These are phyloP conservation scores for Lasiodiplodia citricola DNA, from an alignment of 2,329 filamentous ascomycete genomes.

Conservation along the genomic window DNA sequence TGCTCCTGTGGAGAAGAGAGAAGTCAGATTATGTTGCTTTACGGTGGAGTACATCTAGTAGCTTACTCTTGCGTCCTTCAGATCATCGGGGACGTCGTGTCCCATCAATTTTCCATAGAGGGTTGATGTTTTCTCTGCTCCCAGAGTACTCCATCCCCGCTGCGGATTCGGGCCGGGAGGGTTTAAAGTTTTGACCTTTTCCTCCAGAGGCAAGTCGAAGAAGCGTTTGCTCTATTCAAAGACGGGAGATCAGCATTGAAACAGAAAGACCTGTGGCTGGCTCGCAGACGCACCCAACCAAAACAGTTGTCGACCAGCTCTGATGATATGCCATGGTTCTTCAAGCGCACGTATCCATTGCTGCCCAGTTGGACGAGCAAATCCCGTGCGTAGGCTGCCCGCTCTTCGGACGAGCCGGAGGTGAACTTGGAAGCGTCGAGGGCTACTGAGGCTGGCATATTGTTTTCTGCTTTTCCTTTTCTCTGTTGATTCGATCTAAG, in stretches of 20 bases:
- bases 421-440: too few relatives aligned
- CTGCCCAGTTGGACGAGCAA: too few relatives aligned
- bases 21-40: neutral
- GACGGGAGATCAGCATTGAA: neutral
- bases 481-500: too few relatives aligned
- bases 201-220: slow-evolving; percentile 43
- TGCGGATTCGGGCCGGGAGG: slow-evolving; percentile 46
- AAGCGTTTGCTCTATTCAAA: slow-evolving; percentile 32
- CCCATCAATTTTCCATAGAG: slow-evolving; percentile 29
- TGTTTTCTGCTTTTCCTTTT: too few relatives aligned
- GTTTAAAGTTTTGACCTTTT: slow-evolving; percentile 43
- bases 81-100: slow-evolving; percentile 30
- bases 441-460: too few relatives aligned
- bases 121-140: slow-evolving; percentile 43
- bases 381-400: too few relatives aligned
- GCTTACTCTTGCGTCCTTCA: slow-evolving; percentile 4
- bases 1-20: slow-evolving; percentile 36
- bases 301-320: slow-evolving; percentile 38
- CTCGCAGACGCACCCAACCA: slow-evolving; percentile 33
- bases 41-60: neutral
- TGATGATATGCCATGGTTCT: slow-evolving; percentile 43
- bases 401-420: too few relatives aligned
- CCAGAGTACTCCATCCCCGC: slow-evolving; percentile 47
- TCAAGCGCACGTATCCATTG: slow-evolving; percentile 49
- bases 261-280: slow-evolving; percentile 26